A percentile compares a stretch with the other conserved stretches of the same genome.
These are phyloP conservation scores for Ogataea angusta DNA, from an alignment of 805 yeast genomes.

Conservation along the genomic window DNA sequence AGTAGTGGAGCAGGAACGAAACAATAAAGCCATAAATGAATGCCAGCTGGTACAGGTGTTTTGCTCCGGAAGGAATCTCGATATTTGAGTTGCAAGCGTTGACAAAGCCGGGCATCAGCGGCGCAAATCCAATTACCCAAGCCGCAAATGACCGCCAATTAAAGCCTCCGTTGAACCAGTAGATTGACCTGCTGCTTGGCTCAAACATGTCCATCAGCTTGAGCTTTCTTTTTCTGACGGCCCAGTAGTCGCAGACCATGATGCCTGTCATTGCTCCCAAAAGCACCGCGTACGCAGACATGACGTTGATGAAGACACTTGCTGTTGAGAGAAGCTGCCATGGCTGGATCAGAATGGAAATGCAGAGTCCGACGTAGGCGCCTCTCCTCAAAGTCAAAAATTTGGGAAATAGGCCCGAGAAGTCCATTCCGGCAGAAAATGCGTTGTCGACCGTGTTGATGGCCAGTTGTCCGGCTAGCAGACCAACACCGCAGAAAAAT, in stretches of 20 bases:
- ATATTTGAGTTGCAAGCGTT: slow-evolving; percentile 21
- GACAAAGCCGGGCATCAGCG: slow-evolving; percentile 47
- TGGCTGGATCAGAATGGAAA: slow-evolving; percentile 38
- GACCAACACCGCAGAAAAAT: slow-evolving; percentile 41
- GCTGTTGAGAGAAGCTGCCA: slow-evolving; percentile 39
- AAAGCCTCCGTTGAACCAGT: slow-evolving; percentile 51
- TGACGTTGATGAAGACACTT: slow-evolving; percentile 28
- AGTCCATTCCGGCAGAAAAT: slow-evolving; percentile 48
- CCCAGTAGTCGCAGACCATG: slow-evolving; percentile 56
- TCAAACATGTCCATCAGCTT: slow-evolving; percentile 58
- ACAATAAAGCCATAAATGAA: slow-evolving; percentile 41
- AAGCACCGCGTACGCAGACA: slow-evolving; percentile 23
- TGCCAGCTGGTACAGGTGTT: slow-evolving; percentile 42
- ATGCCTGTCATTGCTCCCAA: slow-evolving; percentile 76
- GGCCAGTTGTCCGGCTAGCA: slow-evolving; percentile 36
- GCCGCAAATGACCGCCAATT: slow-evolving; percentile 59
- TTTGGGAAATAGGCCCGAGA: slow-evolving; percentile 45
- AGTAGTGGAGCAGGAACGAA: slow-evolving; percentile 39
- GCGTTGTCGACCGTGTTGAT: slow-evolving; percentile 40
- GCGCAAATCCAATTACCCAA: slow-evolving; percentile 43
- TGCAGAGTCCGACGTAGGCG: slow-evolving; percentile 36
- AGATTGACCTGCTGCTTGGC: slow-evolving; percentile 37
- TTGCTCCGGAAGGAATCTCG: slow-evolving; percentile 39
- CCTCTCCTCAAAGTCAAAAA: slow-evolving; percentile 45
- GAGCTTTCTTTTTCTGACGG: slow-evolving; percentile 48